These are phyloP conservation scores for Dendrobium huoshanense DNA, from an alignment of 106 monocot genomes.

Conservation along the genomic window DNA sequence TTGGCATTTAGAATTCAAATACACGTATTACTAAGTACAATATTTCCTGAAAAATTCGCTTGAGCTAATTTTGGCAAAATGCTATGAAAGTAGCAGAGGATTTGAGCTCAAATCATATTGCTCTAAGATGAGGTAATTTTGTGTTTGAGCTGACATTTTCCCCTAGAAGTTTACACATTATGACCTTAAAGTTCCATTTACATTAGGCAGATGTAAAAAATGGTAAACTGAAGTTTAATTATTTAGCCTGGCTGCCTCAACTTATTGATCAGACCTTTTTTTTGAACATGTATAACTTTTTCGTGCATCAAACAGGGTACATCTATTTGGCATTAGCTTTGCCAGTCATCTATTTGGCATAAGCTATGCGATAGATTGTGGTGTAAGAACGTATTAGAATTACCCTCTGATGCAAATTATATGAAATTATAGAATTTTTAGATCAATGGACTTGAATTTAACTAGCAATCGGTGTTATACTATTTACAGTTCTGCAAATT, in stretches of 20 bases:
- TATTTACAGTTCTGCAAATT: conserved; percentile 3
- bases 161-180: background rate
- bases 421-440: background rate
- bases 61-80: background rate
- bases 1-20: background rate
- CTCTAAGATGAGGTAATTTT: background rate
- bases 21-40: background rate
- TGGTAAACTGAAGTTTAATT: background rate
- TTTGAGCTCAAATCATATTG: background rate
- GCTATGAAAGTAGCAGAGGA: background rate
- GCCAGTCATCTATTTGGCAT: background rate
- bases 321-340: background rate
- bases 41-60: background rate
- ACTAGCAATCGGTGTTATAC: background rate
- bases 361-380: background rate
- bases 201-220: background rate
- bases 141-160: background rate
- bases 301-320: background rate
- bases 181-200: background rate
- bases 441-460: background rate
- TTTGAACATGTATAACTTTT: background rate
- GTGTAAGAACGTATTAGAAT: background rate
- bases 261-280: background rate
- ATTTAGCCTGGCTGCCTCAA: too few relatives aligned
- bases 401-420: background rate